A percentile compares a stretch with the other conserved stretches of the same genome.
These are phyloP conservation scores for Solanum clarkiae DNA, from an alignment of 257 asterid genomes.

Conservation along the genomic window DNA sequence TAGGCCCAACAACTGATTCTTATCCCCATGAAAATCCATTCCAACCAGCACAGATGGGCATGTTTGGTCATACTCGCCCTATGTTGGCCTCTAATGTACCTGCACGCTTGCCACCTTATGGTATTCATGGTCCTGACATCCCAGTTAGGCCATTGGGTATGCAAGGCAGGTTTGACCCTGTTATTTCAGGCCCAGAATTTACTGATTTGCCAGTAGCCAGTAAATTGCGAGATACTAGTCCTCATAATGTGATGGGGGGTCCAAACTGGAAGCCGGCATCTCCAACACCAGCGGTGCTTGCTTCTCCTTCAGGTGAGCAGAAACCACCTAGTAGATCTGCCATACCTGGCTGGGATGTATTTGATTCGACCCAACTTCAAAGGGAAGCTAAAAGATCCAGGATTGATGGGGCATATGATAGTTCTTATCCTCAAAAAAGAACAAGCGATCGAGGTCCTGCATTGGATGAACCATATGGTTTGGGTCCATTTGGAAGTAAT, in stretches of 20 bases:
- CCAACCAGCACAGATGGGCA: slow-evolving; percentile 59
- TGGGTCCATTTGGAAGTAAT: slow-evolving; percentile 15
- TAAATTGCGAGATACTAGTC: slow-evolving; percentile 37
- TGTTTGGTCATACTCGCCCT: slow-evolving; percentile 45
- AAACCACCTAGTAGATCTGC: slow-evolving; percentile 31
- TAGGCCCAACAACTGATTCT: slow-evolving; percentile 29
- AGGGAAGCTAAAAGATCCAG: slow-evolving; percentile 84
- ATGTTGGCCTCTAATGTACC: slow-evolving; percentile 34
- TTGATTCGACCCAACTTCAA: slow-evolving; percentile 47
- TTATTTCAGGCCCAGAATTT: slow-evolving; percentile 30
- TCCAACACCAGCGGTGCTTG: slow-evolving; percentile 47
- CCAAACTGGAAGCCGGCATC: slow-evolving; percentile 71
- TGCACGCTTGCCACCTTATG: slow-evolving; percentile 32
- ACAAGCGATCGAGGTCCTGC: slow-evolving; percentile 16
- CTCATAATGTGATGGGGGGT: slow-evolving; percentile 45
- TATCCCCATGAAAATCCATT: slow-evolving; percentile 30
- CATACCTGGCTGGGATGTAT: slow-evolving; percentile 62
- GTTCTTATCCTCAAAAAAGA: slow-evolving; percentile 30
- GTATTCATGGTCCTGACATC: slow-evolving; percentile 48
- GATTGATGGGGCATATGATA: slow-evolving; percentile 30
- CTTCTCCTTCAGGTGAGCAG: slow-evolving; percentile 50
- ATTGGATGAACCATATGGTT: slow-evolving; percentile 21
- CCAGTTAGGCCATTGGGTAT: slow-evolving; percentile 42
- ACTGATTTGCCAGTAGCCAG: slow-evolving; percentile 24
- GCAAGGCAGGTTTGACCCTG: slow-evolving; percentile 45